Percentiles rank a stretch among this genome's conserved stretches.
These are phyloP conservation scores for Aspergillus tanneri DNA, from an alignment of 2,329 filamentous ascomycete species.

Conservation along the genomic window DNA sequence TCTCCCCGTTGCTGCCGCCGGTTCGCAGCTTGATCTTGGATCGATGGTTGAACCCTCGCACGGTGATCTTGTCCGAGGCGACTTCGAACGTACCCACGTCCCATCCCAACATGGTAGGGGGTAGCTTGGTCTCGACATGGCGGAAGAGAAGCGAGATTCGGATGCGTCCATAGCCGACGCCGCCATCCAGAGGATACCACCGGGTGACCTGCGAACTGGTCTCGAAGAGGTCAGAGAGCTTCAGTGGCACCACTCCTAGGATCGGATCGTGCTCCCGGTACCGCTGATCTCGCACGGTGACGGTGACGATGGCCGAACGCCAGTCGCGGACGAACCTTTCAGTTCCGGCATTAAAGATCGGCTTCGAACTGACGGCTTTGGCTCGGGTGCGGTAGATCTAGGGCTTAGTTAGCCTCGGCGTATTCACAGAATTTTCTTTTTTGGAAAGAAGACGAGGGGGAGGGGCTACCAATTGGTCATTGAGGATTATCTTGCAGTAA, in stretches of 20 bases:
- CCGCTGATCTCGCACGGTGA: conserved; percentile 83
- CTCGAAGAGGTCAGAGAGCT: conserved; percentile 81
- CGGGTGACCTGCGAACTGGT: conserved; percentile 82
- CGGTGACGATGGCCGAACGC: conserved; percentile 80
- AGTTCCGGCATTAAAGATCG: conserved; percentile 95
- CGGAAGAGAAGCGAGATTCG: conserved; percentile 88
- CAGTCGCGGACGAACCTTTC: conserved; percentile 92
- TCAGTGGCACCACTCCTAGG: conserved; percentile 85
- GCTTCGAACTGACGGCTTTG: conserved; percentile 90
- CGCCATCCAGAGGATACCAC: conserved; percentile 96
- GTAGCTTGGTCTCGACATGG: conserved; percentile 79
- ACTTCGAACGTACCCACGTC: conserved; percentile 96
- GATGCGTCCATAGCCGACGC: conserved; percentile 85
- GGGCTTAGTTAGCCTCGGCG: conserved; percentile 13
- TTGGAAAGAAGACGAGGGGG: background rate
- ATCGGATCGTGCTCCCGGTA: conserved; percentile 94
- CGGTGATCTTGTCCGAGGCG: conserved; percentile 66
- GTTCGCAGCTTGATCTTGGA: conserved; percentile 76
- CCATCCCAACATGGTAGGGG: conserved; percentile 85
- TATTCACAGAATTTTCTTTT: background rate
- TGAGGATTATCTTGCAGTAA: conserved; percentile 89
- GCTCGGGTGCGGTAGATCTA: conserved; percentile 85
- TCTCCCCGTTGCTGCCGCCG: conserved; percentile 73
- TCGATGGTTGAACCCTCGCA: conserved; percentile 60
- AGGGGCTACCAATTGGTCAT: conserved; percentile 69